Conservation (phyloP, 345 rosid species). For the Geranium brycei region DNA sequence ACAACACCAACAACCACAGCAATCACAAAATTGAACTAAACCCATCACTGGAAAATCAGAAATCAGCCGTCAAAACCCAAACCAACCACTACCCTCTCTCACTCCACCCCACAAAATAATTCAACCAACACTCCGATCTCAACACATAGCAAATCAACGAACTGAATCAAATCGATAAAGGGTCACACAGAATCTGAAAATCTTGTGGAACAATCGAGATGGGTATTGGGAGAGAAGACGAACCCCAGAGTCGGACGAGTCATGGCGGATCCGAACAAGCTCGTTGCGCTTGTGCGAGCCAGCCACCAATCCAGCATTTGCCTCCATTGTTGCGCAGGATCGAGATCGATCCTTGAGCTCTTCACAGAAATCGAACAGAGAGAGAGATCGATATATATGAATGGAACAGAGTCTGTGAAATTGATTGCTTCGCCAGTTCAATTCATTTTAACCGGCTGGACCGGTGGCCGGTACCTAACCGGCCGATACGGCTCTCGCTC, state of each 20-base stretch:
- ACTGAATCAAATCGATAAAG: neutral
- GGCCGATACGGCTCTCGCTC: neutral
- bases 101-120: no score
- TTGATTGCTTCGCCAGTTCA: neutral
- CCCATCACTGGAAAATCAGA: no score
- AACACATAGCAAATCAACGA: no score
- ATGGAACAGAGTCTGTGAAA: neutral
- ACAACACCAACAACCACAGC: no score
- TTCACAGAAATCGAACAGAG: neutral
- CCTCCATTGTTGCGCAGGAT: slow-evolving; percentile 40
- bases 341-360: neutral
- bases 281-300: slow-evolving; percentile 94
- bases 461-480: slow-evolving; percentile 13
- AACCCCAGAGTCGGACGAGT: slow-evolving; percentile 81
- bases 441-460: slow-evolving; percentile 19
- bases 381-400: neutral
- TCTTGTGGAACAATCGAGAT: neutral
- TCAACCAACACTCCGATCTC: no score
- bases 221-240: slow-evolving; percentile 17
- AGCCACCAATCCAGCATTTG: slow-evolving; percentile 88
- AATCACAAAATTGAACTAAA: no score
- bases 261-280: slow-evolving; percentile 93
- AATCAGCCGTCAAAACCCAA: no score
- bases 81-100: no score
- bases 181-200: neutral